These are phyloP conservation scores for Talaromyces trachyspermus DNA, from an alignment of 495 filamentous ascomycete species.

Conservation along the genomic window DNA sequence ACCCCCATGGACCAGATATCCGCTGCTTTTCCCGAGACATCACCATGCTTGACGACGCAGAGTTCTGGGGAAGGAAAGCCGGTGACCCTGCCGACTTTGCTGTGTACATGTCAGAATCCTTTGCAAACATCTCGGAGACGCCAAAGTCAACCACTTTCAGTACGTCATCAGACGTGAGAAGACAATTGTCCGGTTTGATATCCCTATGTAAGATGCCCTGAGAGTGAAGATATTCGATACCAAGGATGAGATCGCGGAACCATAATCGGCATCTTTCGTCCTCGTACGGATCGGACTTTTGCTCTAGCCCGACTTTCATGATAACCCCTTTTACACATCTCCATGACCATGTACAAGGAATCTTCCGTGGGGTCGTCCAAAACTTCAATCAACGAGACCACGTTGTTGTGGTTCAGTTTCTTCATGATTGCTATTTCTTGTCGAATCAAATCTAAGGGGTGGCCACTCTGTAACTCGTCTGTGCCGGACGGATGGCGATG, in stretches of 20 bases:
- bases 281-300: conserved; percentile 73
- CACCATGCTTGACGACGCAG: conserved; percentile 81
- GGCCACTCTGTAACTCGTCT: conserved; percentile 54
- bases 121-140: conserved; percentile 97
- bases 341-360: conserved; percentile 95
- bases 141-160: conserved; percentile 98
- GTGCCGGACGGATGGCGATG: conserved; percentile 43
- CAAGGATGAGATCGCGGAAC: conserved; percentile 93
- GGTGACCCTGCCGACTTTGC: conserved; percentile 92
- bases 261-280: conserved; percentile 78
- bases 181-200: conserved; percentile 95
- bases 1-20: conserved; percentile 99
- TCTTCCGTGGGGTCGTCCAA: conserved; percentile 93
- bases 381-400: conserved; percentile 90
- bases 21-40: conserved; percentile 80
- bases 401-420: conserved; percentile 87
- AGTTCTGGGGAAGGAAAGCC: conserved; percentile 93
- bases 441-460: conserved; percentile 80
- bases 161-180: conserved; percentile 83
- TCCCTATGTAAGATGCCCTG: conserved; percentile 95
- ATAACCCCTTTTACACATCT: conserved; percentile 99
- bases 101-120: conserved; percentile 80
- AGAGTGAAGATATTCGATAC: conserved; percentile 92
- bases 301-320: conserved; percentile 91
- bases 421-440: conserved; percentile 99